Evolutionary conservation across 2,329 filamentous ascomycete species (phyloP), one percentile per base, ranked within the genome.

Genomic region (Zymoseptoria pseudotritici): DNA sequence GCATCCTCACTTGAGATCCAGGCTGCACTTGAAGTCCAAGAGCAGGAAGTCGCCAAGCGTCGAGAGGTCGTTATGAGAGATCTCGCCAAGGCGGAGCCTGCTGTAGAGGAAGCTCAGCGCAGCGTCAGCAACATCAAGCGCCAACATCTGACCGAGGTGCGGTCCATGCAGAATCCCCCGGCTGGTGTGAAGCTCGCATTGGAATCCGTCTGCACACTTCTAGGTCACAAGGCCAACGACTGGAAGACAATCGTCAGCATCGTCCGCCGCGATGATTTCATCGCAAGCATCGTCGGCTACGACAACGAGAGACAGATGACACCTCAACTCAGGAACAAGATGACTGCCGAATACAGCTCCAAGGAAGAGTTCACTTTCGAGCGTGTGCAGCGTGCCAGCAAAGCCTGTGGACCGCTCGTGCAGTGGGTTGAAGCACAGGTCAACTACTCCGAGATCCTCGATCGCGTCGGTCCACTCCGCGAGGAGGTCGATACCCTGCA

Each of bases 101-200:
- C 94, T 54, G 94, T 99, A 58, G 78, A 89, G 63, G 91, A 96
- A 75, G 94, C 94, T 54, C 90, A 94, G 78, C 90, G 91, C 74
- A 97, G 92, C 77, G 95, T 99, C 75, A 94, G 90, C 79, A 97
- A 95, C 80, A 99, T 99, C 80, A 99, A 97, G 80, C 86, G 89
- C 72, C 91, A 96, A 73, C 94, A 99, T 75, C 82, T 99, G 65
- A 97, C 92, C 11, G 94, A 99, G 85, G 93, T 99, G 55, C 86
- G 94, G 72, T 96, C 93, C 65, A 97, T 99, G 94, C 86, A 87
- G 66, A 95, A 91, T 69, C 94, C 94, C 6, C 94, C 94, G 8
- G 82, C 86, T 67, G 91, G 91, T 80, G 95, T 99, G 67, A 88
- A 91, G 71, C 85, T 97, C 67, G 91, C 94, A 2, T 82, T 99